phyloP scores from a whole-genome alignment of 139 green algal species.

The Dunaliella primolecta region DNA sequence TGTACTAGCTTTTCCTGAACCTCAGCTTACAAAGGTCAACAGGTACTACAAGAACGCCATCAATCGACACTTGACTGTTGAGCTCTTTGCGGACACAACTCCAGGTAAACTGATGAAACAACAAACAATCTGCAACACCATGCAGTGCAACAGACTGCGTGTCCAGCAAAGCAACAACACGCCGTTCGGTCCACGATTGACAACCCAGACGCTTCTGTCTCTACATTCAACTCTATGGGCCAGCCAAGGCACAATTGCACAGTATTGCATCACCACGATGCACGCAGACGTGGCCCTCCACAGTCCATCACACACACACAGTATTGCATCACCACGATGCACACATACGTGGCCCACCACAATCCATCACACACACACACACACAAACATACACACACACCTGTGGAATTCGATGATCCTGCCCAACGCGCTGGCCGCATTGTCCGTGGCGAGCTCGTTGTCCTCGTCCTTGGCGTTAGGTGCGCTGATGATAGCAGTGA shows the following conservation, averaged over 20 bases:
- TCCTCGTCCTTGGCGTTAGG: conserved; percentile 53
- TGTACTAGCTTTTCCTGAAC: no score
- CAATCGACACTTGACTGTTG: no score
- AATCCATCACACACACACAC: neutral
- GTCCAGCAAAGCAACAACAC: no score
- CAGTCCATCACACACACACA: neutral
- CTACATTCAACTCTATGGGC: no score
- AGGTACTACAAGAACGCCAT: no score
- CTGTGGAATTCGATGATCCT: conserved; percentile 54
- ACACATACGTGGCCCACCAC: neutral
- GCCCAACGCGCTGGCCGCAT: conserved; percentile 70
- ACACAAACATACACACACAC: neutral
- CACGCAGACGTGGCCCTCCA: neutral
- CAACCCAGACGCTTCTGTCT: no score
- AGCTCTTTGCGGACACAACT: no score
- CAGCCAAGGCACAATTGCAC: neutral
- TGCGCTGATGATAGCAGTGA: conserved; percentile 36
- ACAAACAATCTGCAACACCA: no score
- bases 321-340: neutral
- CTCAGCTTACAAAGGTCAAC: no score
- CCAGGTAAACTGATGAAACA: no score
- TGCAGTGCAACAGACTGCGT: no score
- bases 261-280: neutral
- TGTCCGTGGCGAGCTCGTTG: conserved; percentile 79
- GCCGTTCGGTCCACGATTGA: no score